Evolutionary conservation across 805 yeast genomes (phyloP).

Genomic region (Yarrowia sp.): DNA sequence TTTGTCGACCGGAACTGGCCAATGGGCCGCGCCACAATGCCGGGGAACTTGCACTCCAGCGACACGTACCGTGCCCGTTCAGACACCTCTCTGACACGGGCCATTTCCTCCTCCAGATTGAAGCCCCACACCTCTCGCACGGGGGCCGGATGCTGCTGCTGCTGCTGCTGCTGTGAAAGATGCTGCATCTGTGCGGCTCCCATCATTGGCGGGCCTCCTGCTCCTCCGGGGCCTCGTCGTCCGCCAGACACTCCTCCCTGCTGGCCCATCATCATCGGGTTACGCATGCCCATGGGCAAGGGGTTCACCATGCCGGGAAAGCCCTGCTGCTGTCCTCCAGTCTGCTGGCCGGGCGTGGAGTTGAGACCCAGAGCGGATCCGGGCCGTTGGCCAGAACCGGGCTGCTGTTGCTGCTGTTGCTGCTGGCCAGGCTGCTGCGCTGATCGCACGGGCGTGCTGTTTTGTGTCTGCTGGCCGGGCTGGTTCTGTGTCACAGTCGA

Average conservation of each 20-base stretch:
- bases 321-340: slow-evolving; percentile 29
- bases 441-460: slow-evolving; percentile 32
- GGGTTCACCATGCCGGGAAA: slow-evolving; percentile 37
- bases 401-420: slow-evolving; percentile 15
- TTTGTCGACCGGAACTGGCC: slow-evolving; percentile 88
- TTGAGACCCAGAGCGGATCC: slow-evolving; percentile 18
- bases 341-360: slow-evolving; percentile 31
- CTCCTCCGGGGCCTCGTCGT: slow-evolving; percentile 34
- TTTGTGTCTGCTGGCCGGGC: slow-evolving; percentile 23
- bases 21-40: slow-evolving; percentile 93
- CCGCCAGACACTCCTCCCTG: slow-evolving; percentile 30
- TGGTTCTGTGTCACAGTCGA: slow-evolving; percentile 28
- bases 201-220: slow-evolving; percentile 29
- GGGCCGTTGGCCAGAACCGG: slow-evolving; percentile 17
- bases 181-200: slow-evolving; percentile 35
- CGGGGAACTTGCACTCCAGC: slow-evolving; percentile 93
- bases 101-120: slow-evolving; percentile 54
- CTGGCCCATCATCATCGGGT: slow-evolving; percentile 37
- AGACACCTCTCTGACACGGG: slow-evolving; percentile 50
- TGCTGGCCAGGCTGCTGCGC: slow-evolving; percentile 20
- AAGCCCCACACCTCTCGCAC: slow-evolving; percentile 51
- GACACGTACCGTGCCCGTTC: slow-evolving; percentile 52
- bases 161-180: slow-evolving; percentile 32
- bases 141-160: slow-evolving; percentile 33
- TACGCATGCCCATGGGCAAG: slow-evolving; percentile 31